Conservation (phyloP, 2,329 filamentous ascomycete species). For the Talaromyces islandicus region DNA sequence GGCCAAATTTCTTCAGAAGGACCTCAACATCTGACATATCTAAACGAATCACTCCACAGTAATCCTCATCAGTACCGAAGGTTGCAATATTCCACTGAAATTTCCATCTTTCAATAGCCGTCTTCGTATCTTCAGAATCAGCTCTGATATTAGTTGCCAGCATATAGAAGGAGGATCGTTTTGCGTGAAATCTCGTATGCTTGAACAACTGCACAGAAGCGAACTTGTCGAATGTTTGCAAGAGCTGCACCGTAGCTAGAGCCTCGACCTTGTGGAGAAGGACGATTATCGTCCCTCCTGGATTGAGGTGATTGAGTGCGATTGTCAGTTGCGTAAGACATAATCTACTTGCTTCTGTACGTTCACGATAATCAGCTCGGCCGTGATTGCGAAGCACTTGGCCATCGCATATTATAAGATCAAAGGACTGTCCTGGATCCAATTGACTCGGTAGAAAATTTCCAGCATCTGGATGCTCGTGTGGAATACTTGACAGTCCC, state of each 20-base stretch:
- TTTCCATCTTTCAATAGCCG: slow-evolving; percentile 34
- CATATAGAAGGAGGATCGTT: slow-evolving; percentile 49
- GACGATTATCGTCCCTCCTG: slow-evolving; percentile 47
- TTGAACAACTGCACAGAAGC: slow-evolving; percentile 42
- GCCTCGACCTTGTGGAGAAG: slow-evolving; percentile 46
- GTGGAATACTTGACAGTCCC: slow-evolving; percentile 22
- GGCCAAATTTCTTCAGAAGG: slow-evolving; percentile 33
- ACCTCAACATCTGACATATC: slow-evolving; percentile 15
- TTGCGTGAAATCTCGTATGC: slow-evolving; percentile 34
- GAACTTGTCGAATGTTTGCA: slow-evolving; percentile 41
- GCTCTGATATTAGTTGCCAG: slow-evolving; percentile 41
- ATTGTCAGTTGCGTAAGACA: slow-evolving; percentile 36
- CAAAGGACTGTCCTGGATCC: slow-evolving; percentile 24
- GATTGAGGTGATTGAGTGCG: slow-evolving; percentile 40
- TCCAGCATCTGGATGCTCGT: slow-evolving; percentile 15
- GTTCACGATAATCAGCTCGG: slow-evolving; percentile 26
- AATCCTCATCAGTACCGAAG: slow-evolving; percentile 24
- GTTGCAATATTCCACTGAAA: slow-evolving; percentile 21
- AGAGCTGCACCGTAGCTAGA: slow-evolving; percentile 30
- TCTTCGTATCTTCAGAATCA: slow-evolving; percentile 22
- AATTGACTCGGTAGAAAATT: slow-evolving; percentile 23
- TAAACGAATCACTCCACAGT: background rate
- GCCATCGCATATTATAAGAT: slow-evolving; percentile 46
- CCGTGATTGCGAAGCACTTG: slow-evolving; percentile 40
- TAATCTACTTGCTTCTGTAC: slow-evolving; percentile 33